Base-by-base conservation (phyloP, 306 rosid species). In the Quercus glauca region DNA sequence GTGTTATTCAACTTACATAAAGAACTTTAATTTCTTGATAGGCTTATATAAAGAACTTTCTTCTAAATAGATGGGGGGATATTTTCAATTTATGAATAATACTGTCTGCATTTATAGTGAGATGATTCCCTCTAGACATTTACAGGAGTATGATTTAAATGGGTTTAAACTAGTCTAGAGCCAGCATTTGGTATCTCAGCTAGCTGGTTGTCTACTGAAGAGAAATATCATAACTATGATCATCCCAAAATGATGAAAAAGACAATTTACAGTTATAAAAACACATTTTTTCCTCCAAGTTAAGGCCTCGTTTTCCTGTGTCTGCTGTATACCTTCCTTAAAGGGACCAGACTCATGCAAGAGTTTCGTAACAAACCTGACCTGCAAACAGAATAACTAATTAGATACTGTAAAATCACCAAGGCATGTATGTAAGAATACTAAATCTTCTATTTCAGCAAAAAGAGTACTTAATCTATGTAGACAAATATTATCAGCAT, bases 311-410 rank as follows among this genome's bases (percentile, higher is more conserved):
- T 65, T 65, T 18, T 17, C 71, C 21, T 31, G 33, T 33, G 37
- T 8, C 77, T 78, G 85, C 21, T 76, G 29, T 59, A 81, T 9
- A 53, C 86, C 91, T 79, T 91, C 97, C 82, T 92, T 94, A 19
- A 92, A 91, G 59, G 99, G 99, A 43, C 99, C 91, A 35, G 97
- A 91, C 7, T 94, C 97, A 61, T 82, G 90, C 76, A 92, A 28
- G 35, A 94, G 87, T 84, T 92, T 86, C 68, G 82, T 91, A 9
- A 90, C 97, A 31, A 84, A 88, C 88, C 90, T 86, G 78, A 92
- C 90, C 97, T 94, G 91, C 75, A 71, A 64, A 71, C 18, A 61
- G 49, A 55, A 45, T 3, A 15, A n/a, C 41, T 18, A 67, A 64
- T 18, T 5, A 18, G 12, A 65, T 65, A 13, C 33, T 9, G 52